Conservation (phyloP, 2,329 filamentous ascomycete species). For the Cladophialophora yegresii region DNA sequence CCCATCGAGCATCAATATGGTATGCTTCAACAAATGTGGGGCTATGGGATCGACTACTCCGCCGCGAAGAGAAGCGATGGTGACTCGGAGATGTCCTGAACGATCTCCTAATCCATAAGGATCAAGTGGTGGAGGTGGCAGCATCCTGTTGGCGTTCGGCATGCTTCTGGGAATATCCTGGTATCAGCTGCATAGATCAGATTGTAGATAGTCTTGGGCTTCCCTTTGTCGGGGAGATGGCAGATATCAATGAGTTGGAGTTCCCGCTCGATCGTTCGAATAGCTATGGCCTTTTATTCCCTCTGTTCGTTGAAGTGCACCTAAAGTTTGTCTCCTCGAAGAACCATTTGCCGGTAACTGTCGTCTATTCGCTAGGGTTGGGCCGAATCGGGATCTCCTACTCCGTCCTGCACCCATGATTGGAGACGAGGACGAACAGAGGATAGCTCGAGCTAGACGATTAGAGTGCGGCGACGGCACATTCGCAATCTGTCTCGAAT, state of each 20-base stretch:
- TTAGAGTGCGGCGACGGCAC: constrained; percentile 12
- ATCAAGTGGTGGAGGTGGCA: background rate
- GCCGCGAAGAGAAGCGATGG: constrained; percentile 23
- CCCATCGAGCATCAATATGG: constrained; percentile 47
- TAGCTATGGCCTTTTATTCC: background rate
- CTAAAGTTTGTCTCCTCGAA: background rate
- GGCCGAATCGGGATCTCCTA: constrained; percentile 1
- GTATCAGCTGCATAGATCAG: constrained; percentile 26
- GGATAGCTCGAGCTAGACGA: constrained; percentile 11
- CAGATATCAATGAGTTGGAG: background rate
- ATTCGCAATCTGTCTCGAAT: constrained; percentile 10
- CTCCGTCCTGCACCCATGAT: constrained; percentile 10
- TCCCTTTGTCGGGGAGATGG: constrained; percentile 10
- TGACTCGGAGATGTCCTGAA: constrained; percentile 33
- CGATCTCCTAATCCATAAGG: background rate
- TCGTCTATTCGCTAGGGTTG: constrained; percentile 10
- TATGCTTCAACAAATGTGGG: constrained; percentile 41
- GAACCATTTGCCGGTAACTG: background rate
- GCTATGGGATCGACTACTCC: constrained; percentile 25
- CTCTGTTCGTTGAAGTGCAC: background rate
- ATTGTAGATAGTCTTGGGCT: constrained; percentile 18
- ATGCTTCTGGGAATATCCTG: background rate
- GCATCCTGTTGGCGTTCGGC: constrained; percentile 10
- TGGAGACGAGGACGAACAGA: constrained; percentile 9
- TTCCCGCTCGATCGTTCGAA: too few species aligned